Conservation (phyloP, 1,139 yeast species). For the Kodamaea fungicola region DNA sequence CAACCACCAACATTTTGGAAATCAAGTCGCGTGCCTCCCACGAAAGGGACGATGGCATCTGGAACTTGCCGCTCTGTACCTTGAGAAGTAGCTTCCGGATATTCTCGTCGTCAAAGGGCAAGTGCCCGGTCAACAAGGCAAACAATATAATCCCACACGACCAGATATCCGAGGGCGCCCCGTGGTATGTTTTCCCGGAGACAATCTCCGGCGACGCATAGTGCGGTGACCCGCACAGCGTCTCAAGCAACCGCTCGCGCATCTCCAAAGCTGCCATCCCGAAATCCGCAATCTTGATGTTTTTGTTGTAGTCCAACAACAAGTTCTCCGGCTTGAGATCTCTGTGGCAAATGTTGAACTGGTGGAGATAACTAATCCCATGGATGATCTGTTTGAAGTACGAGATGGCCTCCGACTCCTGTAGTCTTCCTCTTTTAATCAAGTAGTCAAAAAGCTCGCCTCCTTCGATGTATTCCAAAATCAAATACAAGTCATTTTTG, state of each 20-base stretch:
- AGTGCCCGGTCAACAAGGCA: constrained; percentile 89
- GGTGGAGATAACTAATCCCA: constrained; percentile 92
- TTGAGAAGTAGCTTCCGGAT: constrained; percentile 80
- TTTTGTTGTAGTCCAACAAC: constrained; percentile 77
- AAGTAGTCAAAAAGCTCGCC: constrained; percentile 94
- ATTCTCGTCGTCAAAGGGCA: constrained; percentile 96
- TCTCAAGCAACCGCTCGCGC: constrained; percentile 77
- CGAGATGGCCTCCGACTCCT: constrained; percentile 83
- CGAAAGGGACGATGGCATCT: constrained; percentile 78
- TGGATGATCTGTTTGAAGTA: constrained; percentile 89
- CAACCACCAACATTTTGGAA: constrained; percentile 72
- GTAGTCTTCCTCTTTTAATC: constrained; percentile 82
- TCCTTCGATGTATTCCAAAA: constrained; percentile 93
- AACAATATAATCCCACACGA: constrained; percentile 94
- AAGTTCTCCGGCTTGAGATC: constrained; percentile 95
- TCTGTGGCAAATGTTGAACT: constrained; percentile 90
- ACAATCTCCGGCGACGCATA: constrained; percentile 98
- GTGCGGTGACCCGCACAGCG: constrained; percentile 98
- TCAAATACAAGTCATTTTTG: constrained; percentile 84
- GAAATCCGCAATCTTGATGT: constrained; percentile 95
- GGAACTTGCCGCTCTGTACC: constrained; percentile 85
- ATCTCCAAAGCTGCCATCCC: constrained; percentile 99
- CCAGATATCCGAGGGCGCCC: constrained; percentile 98
- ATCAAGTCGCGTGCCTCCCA: constrained; percentile 85
- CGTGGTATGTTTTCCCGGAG: constrained; percentile 90